phyloP scores from a whole-genome alignment of 2,329 filamentous ascomycete species.

The Colletotrichum melonis region DNA sequence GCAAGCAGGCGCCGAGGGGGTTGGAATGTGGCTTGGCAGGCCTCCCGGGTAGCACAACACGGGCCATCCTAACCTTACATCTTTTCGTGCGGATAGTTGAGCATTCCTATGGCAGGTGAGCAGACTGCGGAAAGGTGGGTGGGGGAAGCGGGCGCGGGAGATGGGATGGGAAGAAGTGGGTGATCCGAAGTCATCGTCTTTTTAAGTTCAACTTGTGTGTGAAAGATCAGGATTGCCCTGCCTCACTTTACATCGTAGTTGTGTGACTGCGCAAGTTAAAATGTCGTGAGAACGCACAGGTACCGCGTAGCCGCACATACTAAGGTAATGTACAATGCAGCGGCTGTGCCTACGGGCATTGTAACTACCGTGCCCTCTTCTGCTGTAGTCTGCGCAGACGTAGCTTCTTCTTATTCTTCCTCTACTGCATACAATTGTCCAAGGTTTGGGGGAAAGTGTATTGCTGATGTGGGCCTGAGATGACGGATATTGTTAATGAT shows the following conservation, averaged over 20 bases:
- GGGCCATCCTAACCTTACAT: neutral
- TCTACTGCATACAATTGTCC: neutral
- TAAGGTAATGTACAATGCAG: neutral
- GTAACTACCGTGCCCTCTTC: neutral
- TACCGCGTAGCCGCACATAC: neutral
- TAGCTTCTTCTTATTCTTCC: neutral
- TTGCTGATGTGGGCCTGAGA: neutral
- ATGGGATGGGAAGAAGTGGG: conserved; percentile 8
- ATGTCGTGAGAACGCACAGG: neutral
- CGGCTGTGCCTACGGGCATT: neutral
- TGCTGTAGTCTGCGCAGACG: too few species aligned
- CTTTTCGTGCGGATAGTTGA: too few species aligned
- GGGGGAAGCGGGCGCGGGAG: neutral
- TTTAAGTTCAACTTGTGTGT: neutral
- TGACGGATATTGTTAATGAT: neutral
- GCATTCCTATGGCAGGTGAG: neutral
- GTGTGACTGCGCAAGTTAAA: neutral
- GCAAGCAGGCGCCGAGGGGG: neutral
- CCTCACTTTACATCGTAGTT: neutral
- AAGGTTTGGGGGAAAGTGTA: neutral
- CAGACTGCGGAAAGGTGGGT: neutral
- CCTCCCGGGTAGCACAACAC: neutral
- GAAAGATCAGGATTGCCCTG: conserved; percentile 13
- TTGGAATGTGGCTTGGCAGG: neutral
- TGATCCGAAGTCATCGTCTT: neutral